Percentiles rank a stretch among this genome's conserved stretches.
Evolutionary conservation across 2,329 filamentous ascomycete species (phyloP).

Genomic region (Diaporthe longicolla): DNA sequence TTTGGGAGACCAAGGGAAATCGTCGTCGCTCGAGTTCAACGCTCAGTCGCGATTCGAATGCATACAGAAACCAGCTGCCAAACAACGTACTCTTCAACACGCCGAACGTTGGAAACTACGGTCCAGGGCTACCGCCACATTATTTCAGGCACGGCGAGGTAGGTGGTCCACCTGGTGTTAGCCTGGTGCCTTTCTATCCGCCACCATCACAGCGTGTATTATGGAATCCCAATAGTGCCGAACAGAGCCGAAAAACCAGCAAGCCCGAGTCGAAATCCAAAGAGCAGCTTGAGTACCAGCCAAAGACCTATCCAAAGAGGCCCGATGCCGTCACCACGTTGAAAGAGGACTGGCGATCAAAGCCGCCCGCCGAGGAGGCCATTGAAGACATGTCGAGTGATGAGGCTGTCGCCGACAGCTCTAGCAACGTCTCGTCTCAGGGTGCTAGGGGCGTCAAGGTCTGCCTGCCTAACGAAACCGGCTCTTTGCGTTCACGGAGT

Average conservation of each 20-base stretch:
- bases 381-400: slow-evolving; percentile 27
- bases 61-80: slow-evolving; percentile 27
- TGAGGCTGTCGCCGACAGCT: slow-evolving; percentile 18
- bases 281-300: neutral
- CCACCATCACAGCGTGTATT: slow-evolving; percentile 8
- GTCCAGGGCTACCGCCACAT: neutral
- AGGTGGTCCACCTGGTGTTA: neutral
- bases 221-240: slow-evolving; percentile 21
- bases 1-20: neutral
- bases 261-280: slow-evolving; percentile 1
- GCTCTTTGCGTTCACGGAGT: slow-evolving; percentile 37
- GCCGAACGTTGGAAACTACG: neutral
- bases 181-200: slow-evolving; percentile 1
- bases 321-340: neutral
- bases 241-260: slow-evolving; percentile 20
- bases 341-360: slow-evolving; percentile 39
- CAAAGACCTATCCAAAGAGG: slow-evolving; percentile 3
- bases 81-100: neutral
- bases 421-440: slow-evolving; percentile 33
- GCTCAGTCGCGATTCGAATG: slow-evolving; percentile 35
- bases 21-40: slow-evolving; percentile 16
- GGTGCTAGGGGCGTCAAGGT: slow-evolving; percentile 31
- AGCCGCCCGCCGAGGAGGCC: slow-evolving; percentile 37
- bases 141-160: neutral
- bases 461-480: slow-evolving; percentile 29